Evolutionary conservation across 2,329 filamentous ascomycete genomes (phyloP).

Genomic region (Arthrocladium fulminans): DNA sequence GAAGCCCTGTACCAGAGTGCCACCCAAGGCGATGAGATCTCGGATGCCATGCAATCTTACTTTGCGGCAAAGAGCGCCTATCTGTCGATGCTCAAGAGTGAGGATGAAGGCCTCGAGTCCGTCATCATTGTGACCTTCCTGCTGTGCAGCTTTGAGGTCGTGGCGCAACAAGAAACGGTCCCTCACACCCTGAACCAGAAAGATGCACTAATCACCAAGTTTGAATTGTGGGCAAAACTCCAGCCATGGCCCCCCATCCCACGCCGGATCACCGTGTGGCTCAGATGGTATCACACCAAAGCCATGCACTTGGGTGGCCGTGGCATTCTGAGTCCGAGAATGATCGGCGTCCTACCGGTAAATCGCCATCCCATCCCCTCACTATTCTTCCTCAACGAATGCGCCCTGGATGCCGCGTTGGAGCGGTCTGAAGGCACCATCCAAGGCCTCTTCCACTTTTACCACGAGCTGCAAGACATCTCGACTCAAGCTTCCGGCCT

Average conservation of each 20-base stretch:
- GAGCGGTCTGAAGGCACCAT: constrained; percentile 1
- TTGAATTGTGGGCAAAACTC: constrained; percentile 7
- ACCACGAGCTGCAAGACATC: constrained; percentile 10
- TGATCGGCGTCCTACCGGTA: constrained; percentile 6
- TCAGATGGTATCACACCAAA: constrained; percentile 9
- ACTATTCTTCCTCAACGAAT: constrained; percentile 4
- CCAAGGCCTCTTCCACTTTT: constrained; percentile 9
- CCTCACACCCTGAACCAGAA: constrained; percentile 8
- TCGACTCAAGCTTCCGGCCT: constrained; percentile 17
- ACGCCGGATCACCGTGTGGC: constrained; percentile 9
- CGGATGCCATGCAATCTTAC: constrained; percentile 9
- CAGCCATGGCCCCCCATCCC: constrained; percentile 11
- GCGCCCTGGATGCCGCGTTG: not conserved
- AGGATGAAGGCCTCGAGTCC: constrained; percentile 2
- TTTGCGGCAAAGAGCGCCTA: constrained; percentile 10
- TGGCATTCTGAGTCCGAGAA: constrained; percentile 9
- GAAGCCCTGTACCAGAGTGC: constrained; percentile 10
- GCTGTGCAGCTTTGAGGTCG: constrained; percentile 11
- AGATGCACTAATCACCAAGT: constrained; percentile 7
- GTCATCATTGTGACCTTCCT: constrained; percentile 9
- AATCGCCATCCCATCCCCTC: not conserved
- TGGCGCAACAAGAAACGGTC: constrained; percentile 13
- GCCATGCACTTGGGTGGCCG: constrained; percentile 12
- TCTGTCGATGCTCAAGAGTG: not conserved
- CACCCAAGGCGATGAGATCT: constrained; percentile 3